Evolutionary conservation across 345 rosid genomes (phyloP).

Genomic region (rapeseed (Brassica napus)): DNA sequence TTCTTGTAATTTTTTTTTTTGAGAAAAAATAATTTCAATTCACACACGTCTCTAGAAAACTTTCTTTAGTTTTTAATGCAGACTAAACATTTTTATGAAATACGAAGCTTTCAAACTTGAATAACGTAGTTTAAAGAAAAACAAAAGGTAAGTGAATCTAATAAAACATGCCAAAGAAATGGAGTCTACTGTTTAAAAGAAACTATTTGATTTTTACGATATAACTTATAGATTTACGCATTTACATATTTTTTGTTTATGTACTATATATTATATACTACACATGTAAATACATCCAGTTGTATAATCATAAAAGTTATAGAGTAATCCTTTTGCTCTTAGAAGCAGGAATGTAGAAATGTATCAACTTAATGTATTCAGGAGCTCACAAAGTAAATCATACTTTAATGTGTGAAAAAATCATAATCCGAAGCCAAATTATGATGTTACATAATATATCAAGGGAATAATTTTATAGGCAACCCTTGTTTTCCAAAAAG

Average conservation of each 20-base stretch:
- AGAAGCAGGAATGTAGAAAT: neutral
- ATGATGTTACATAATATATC: neutral
- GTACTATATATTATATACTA: neutral
- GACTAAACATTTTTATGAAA: constrained; percentile 9
- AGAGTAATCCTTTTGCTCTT: neutral
- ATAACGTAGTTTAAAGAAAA: constrained; percentile 5
- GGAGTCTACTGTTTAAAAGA: neutral
- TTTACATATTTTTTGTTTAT: neutral
- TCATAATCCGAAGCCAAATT: neutral
- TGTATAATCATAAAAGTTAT: neutral
- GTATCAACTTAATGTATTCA: neutral
- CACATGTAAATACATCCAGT: neutral
- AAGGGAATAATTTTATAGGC: neutral
- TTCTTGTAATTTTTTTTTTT: neutral
- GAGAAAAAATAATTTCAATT: neutral
- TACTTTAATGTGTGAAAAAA: neutral
- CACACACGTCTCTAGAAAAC: constrained; percentile 19
- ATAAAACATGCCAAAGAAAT: constrained; percentile 1
- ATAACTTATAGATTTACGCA: neutral
- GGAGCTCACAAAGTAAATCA: neutral
- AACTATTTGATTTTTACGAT: neutral
- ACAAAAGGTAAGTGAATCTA: neutral
- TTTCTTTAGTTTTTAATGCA: neutral
- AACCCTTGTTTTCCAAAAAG: neutral
- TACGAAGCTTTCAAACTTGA: constrained; percentile 25